Evolutionary conservation across 148 eudicot species (phyloP), one percentile per base, ranked within the genome.

Genomic region (Camellia sinensis): DNA sequence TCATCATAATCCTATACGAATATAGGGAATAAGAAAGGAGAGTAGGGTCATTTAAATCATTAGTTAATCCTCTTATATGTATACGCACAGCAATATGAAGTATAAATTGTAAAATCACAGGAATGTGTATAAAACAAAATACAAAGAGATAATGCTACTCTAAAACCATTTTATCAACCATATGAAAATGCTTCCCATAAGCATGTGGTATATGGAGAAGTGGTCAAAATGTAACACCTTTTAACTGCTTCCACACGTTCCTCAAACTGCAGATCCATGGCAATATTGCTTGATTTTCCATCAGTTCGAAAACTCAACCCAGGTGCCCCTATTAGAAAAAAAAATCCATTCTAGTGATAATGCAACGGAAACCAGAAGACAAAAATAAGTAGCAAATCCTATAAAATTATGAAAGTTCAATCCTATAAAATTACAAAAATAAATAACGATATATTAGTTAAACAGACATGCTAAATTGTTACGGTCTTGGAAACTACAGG

Each of bases 181-280:
- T 52, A 56, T 29, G 22, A 65, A 68, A 77, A 43, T 73, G 37
- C 1, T 52, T 48, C 71, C 48, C 18, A n/a, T 13, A 66, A 82
- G 19, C 19, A 60, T n/a, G 40, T 44, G 43, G 80, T 50, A 50
- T 5, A 74, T 22, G 29, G 50, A 66, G 62, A 74, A 61, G 70
- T 37, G 50, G 72, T 62, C 45, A 66, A 65, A 60, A 81, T 67
- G 61, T 75, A 56, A 41, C 57, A 93, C 97, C 95, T 91, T 93
- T 87, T 90, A 56, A 91, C 86, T 78, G 97, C 92, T 85, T 88
- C 80, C 80, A 93, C 90, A 60, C 87, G 87, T 80, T 90, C 82
- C 84, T 93, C 97, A 84, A 93, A 93, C 83, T 89, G 79, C 40
- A 87, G 22, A 69, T 93, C 92, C 1, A 76, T 75, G 53, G 83